These are phyloP conservation scores for Tanozyma kutaoensis DNA, from an alignment of 805 yeast genomes.

Conservation along the genomic window DNA sequence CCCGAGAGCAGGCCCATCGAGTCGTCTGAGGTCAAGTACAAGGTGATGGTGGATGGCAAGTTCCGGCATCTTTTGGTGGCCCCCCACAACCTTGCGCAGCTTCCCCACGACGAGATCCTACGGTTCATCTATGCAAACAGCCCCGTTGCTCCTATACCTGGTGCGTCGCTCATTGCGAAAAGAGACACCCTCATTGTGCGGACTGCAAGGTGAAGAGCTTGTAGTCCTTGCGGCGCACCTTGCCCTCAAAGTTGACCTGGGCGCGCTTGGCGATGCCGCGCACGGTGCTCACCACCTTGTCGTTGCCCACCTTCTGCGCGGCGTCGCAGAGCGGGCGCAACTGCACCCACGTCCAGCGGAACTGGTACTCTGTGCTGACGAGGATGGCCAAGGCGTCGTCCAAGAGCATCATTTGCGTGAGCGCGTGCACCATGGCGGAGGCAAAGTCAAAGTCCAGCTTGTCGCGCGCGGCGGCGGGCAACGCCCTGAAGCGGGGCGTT, in stretches of 20 bases:
- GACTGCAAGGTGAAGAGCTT: too few relatives aligned
- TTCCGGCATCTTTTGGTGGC: too few relatives aligned
- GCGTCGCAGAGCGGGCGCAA: slow-evolving; percentile 15
- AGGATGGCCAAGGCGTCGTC: slow-evolving; percentile 64
- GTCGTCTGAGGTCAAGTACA: slow-evolving; percentile 28
- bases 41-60: slow-evolving; percentile 65
- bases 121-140: too few relatives aligned
- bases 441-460: slow-evolving; percentile 59
- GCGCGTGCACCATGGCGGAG: slow-evolving; percentile 46
- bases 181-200: too few relatives aligned
- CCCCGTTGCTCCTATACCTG: too few relatives aligned
- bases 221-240: slow-evolving; percentile 21
- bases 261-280: slow-evolving; percentile 22
- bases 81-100: too few relatives aligned
- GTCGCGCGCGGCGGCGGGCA: slow-evolving; percentile 24
- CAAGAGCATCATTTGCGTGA: slow-evolving; percentile 39
- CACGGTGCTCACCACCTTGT: slow-evolving; percentile 13
- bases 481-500: slow-evolving; percentile 30
- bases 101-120: too few relatives aligned
- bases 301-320: slow-evolving; percentile 19
- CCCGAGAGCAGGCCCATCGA: slow-evolving; percentile 38
- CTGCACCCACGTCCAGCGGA: slow-evolving; percentile 49
- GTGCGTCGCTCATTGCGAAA: too few relatives aligned
- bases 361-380: slow-evolving; percentile 50
- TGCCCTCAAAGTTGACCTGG: slow-evolving; percentile 23